Conservation (phyloP, 164 flowering plant genomes). For the Platanus orientalis region DNA sequence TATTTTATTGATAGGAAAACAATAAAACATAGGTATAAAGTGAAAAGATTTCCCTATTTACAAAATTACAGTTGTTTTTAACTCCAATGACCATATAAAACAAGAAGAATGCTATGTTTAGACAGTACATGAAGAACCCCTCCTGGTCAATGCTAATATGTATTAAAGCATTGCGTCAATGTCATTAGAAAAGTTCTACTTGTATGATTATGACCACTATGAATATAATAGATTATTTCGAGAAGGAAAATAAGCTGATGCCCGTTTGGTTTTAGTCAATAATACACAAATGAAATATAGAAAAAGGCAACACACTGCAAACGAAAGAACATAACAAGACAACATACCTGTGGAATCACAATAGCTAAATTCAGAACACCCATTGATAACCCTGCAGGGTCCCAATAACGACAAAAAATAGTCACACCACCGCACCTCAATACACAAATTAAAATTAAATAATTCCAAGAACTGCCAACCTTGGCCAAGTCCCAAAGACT, state of each 20-base stretch:
- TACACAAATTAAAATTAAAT: neutral
- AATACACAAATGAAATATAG: neutral
- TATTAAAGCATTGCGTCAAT: no score
- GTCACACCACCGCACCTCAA: neutral
- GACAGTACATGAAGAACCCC: no score
- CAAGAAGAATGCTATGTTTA: no score
- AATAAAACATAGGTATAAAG: no score
- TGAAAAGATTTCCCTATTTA: no score
- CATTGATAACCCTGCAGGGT: conserved; percentile 80
- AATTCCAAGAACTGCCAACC: conserved; percentile 37
- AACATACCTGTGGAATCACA: conserved; percentile 88
- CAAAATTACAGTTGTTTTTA: no score
- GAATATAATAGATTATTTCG: neutral
- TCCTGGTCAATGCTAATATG: no score
- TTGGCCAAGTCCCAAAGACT: conserved; percentile 92
- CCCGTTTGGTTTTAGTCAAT: neutral
- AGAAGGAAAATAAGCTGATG: neutral
- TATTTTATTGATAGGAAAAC: no score
- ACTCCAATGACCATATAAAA: no score
- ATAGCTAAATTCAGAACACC: conserved; percentile 93
- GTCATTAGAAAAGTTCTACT: no score
- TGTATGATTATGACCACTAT: neutral
- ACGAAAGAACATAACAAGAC: neutral
- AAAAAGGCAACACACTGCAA: neutral
- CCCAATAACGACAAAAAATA: conserved; percentile 13